Evolutionary conservation across 2,329 filamentous ascomycete genomes (phyloP).

Genomic region (Xylariaceae sp.): DNA sequence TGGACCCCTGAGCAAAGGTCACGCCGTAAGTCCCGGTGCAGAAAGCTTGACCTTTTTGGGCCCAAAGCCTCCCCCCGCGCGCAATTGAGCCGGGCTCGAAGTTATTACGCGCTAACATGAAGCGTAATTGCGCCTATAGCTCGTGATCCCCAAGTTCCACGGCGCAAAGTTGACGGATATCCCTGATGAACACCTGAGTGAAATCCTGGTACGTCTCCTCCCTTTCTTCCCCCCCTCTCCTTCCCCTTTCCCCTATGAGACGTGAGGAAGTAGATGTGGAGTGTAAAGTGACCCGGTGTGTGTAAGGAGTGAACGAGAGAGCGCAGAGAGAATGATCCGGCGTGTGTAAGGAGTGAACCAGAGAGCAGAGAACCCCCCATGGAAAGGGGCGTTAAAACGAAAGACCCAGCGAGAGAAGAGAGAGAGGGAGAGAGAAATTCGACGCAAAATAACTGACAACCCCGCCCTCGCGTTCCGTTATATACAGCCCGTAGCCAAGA

Average conservation of each 20-base stretch:
- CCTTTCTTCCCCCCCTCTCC: neutral
- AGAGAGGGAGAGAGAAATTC: neutral
- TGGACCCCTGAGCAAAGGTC: constrained; percentile 78
- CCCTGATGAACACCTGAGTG: constrained; percentile 77
- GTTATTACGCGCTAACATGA: neutral
- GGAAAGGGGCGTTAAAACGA: neutral
- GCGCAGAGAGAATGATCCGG: neutral
- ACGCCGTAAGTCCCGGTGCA: constrained; percentile 61
- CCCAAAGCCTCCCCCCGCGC: no score
- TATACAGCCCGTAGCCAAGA: constrained; percentile 70
- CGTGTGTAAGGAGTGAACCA: neutral
- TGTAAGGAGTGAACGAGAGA: neutral
- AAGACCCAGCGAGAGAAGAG: neutral
- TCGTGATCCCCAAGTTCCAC: constrained; percentile 94
- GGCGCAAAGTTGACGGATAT: constrained; percentile 89
- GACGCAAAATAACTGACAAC: neutral
- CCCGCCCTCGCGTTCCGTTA: neutral
- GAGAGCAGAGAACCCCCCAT: neutral
- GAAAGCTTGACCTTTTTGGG: neutral
- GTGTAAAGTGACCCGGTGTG: neutral
- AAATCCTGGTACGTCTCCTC: constrained; percentile 64
- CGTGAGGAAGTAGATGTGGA: neutral
- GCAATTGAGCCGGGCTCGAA: neutral
- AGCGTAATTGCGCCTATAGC: constrained; percentile 43
- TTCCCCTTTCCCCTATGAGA: neutral